phyloP scores from a whole-genome alignment of 495 filamentous ascomycete genomes.

The Penicillium robsamsonii region DNA sequence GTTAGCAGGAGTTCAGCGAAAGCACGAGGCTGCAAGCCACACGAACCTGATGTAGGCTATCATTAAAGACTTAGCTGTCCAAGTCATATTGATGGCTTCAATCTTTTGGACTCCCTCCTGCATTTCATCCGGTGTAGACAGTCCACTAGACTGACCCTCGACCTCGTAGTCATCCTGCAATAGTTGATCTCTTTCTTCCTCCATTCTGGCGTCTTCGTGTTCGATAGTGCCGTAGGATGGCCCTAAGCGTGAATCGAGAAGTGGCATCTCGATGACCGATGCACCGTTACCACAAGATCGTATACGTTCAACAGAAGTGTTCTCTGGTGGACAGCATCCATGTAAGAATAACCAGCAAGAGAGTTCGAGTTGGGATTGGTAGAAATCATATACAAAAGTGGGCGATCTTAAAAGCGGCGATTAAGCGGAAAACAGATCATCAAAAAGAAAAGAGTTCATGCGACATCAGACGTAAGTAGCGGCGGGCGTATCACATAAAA shows the following conservation, averaged over 20 bases:
- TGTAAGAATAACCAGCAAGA: conserved; percentile 13
- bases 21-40: conserved; percentile 15
- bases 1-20: conserved; percentile 21
- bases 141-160: conserved; percentile 26
- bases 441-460: conserved; percentile 23
- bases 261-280: conserved; percentile 34
- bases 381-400: conserved; percentile 1
- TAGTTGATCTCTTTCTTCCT: conserved; percentile 38
- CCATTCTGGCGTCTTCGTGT: conserved; percentile 23
- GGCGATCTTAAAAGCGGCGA: conserved; percentile 11
- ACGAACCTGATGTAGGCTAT: conserved; percentile 56
- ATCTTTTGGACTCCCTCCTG: conserved; percentile 57
- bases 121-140: conserved; percentile 34
- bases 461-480: conserved; percentile 11
- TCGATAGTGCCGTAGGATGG: conserved; percentile 45
- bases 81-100: conserved; percentile 56
- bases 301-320: conserved; percentile 3
- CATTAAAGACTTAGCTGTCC: conserved; percentile 51
- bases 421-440: conserved; percentile 9
- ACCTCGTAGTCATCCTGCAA: conserved; percentile 32
- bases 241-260: conserved; percentile 34
- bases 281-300: conserved; percentile 9
- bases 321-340: conserved; percentile 22
- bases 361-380: neutral
- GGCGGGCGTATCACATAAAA: conserved; percentile 26